These are phyloP conservation scores for Multifurca ochricompacta DNA, from an alignment of 768 basidiomycete species.

Conservation along the genomic window DNA sequence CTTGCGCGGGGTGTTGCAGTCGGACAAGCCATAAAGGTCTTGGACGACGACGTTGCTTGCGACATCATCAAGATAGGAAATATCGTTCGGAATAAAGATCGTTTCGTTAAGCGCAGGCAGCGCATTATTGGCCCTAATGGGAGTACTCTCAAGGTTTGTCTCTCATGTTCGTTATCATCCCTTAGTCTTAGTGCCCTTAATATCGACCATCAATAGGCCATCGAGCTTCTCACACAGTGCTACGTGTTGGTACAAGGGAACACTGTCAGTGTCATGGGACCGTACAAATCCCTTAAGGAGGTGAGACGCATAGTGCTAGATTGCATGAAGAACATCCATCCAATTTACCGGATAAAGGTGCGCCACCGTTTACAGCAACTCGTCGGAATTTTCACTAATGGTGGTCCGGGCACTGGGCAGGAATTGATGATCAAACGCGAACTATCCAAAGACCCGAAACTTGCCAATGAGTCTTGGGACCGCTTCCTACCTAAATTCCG, in stretches of 20 bases:
- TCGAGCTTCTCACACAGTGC: conserved; percentile 91
- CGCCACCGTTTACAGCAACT: conserved; percentile 11
- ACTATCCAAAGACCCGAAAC: conserved; percentile 94
- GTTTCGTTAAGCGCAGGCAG: conserved; percentile 93
- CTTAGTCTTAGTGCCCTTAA: background rate
- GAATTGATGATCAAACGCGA: conserved; percentile 98
- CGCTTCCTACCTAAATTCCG: conserved; percentile 96
- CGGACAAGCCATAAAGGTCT: conserved; percentile 77
- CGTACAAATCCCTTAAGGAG: conserved; percentile 91
- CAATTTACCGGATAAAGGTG: conserved; percentile 98
- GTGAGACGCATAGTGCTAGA: conserved; percentile 94
- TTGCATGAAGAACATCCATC: conserved; percentile 99
- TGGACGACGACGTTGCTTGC: conserved; percentile 85
- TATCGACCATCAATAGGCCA: conserved; percentile 53
- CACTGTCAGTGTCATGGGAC: conserved; percentile 97
- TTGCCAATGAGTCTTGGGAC: conserved; percentile 93
- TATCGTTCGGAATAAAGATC: conserved; percentile 88
- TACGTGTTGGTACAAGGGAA: conserved; percentile 98
- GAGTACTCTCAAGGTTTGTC: conserved; percentile 84
- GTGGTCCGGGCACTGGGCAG: conserved; percentile 35
- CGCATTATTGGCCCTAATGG: conserved; percentile 97
- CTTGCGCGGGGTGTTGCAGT: conserved; percentile 87
- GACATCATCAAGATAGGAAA: conserved; percentile 99
- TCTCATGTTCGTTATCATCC: background rate
- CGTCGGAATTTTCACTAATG: background rate